Percentiles rank a stretch among this genome's conserved stretches.
Conservation (phyloP, 2,329 filamentous ascomycete species). For the Graphium sp. region DNA sequence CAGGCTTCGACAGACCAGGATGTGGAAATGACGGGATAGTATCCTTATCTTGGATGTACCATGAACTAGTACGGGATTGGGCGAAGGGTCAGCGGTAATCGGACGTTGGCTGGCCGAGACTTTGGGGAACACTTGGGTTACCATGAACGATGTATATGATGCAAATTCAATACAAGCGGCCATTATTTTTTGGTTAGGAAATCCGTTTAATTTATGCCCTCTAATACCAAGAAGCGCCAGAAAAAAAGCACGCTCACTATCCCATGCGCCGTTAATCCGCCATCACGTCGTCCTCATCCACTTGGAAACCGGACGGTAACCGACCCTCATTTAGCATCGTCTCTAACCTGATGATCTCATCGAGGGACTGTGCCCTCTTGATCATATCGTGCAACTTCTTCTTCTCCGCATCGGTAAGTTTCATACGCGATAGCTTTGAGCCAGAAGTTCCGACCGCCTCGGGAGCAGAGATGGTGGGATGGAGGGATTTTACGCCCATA, state of each 20-base stretch:
- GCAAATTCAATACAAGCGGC: not conserved
- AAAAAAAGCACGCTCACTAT: slow-evolving; percentile 31
- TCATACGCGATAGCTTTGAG: slow-evolving; percentile 58
- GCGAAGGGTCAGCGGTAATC: too few species aligned
- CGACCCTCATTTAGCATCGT: slow-evolving; percentile 83
- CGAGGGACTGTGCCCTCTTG: slow-evolving; percentile 70
- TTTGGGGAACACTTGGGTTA: too few species aligned
- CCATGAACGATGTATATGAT: too few species aligned
- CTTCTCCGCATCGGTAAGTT: slow-evolving; percentile 78
- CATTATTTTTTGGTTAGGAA: not conserved
- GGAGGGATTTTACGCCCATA: slow-evolving; percentile 66
- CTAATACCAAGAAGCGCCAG: not conserved
- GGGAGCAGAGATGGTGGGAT: slow-evolving; percentile 35
- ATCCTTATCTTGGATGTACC: too few species aligned
- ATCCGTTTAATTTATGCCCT: not conserved
- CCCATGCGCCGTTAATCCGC: slow-evolving; percentile 49
- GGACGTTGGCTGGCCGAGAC: too few species aligned
- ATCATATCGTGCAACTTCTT: slow-evolving; percentile 76
- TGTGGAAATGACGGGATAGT: slow-evolving; percentile 42
- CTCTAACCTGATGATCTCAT: slow-evolving; percentile 80
- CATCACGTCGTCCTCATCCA: slow-evolving; percentile 34
- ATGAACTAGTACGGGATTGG: too few species aligned
- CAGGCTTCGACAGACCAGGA: slow-evolving; percentile 29
- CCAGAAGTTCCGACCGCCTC: slow-evolving; percentile 9
- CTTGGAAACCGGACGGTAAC: slow-evolving; percentile 52